Evolutionary conservation across 345 rosid genomes (phyloP).

Genomic region (Carallia brachiata): DNA sequence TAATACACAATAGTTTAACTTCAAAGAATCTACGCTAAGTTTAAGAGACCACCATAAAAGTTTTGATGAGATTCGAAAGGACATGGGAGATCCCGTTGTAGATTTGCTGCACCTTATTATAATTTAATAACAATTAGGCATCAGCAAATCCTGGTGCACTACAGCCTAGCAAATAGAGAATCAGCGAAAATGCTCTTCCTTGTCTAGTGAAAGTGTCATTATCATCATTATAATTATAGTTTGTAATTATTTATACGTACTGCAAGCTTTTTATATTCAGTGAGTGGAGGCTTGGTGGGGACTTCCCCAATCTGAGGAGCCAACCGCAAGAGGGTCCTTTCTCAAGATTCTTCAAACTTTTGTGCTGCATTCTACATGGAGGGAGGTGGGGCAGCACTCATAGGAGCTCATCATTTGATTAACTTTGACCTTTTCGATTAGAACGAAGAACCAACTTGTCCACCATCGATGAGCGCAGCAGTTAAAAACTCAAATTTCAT

Average conservation of each 20-base stretch:
- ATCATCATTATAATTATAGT: no score
- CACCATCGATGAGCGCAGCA: no score
- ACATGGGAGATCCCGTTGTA: not conserved
- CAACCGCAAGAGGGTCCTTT: slow-evolving; percentile 16
- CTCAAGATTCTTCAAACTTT: slow-evolving; percentile 10
- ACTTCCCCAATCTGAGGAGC: slow-evolving; percentile 47
- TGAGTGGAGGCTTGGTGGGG: slow-evolving; percentile 20
- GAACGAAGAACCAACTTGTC: slow-evolving; percentile 7
- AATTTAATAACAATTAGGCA: not conserved
- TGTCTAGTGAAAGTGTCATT: no score
- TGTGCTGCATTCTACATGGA: slow-evolving; percentile 13
- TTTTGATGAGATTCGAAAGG: not conserved
- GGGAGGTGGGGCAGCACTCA: not conserved
- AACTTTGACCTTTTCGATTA: slow-evolving; percentile 16
- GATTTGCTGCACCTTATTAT: not conserved
- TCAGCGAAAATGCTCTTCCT: not conserved
- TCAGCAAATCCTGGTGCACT: slow-evolving; percentile 9
- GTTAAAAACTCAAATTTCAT: no score
- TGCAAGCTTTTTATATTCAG: not conserved
- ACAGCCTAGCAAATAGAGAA: slow-evolving; percentile 18
- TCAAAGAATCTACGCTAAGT: not conserved
- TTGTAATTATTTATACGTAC: not conserved
- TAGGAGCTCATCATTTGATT: slow-evolving; percentile 15
- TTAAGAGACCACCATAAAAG: not conserved
- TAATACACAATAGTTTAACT: not conserved